Evolutionary conservation across 192 early-diverging fungal species (phyloP).

Genomic region (Backusella tuberculispora): DNA sequence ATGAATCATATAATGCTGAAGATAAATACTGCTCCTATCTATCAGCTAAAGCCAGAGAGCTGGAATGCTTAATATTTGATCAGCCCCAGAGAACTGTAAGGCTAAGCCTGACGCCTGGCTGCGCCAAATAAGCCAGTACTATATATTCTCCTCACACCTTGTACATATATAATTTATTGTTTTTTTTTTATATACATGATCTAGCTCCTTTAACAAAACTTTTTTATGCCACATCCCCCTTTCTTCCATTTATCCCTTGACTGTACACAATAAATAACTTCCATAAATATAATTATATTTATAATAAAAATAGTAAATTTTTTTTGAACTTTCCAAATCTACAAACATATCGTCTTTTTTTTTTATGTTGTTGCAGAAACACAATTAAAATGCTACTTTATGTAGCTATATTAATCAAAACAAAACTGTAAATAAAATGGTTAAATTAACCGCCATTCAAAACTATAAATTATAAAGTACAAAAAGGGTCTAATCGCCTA

Average conservation of each 20-base stretch:
- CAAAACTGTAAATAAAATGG: not conserved
- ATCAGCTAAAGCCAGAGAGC: constrained; percentile 17
- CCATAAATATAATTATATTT: not conserved
- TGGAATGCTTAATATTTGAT: constrained; percentile 19
- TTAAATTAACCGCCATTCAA: not conserved
- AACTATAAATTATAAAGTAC: not conserved
- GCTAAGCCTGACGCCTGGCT: constrained; percentile 14
- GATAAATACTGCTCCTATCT: not conserved
- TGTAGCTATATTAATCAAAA: not conserved
- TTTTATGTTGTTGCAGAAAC: not conserved
- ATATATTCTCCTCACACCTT: not conserved
- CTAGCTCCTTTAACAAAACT: not conserved
- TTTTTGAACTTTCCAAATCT: no score
- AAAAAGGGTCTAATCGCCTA: not conserved
- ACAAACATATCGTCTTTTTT: no score
- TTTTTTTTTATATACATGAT: not conserved
- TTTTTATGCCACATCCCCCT: not conserved
- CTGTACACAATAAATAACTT: constrained; percentile 1
- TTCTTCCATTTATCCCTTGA: constrained; percentile 8
- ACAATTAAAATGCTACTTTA: not conserved
- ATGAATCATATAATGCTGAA: not conserved
- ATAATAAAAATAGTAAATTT: not conserved
- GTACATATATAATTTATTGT: not conserved
- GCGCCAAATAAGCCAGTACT: constrained; percentile 8
- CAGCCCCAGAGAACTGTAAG: constrained; percentile 17